Conservation (phyloP, 495 filamentous ascomycete species). For the Cetradonia linearis region DNA sequence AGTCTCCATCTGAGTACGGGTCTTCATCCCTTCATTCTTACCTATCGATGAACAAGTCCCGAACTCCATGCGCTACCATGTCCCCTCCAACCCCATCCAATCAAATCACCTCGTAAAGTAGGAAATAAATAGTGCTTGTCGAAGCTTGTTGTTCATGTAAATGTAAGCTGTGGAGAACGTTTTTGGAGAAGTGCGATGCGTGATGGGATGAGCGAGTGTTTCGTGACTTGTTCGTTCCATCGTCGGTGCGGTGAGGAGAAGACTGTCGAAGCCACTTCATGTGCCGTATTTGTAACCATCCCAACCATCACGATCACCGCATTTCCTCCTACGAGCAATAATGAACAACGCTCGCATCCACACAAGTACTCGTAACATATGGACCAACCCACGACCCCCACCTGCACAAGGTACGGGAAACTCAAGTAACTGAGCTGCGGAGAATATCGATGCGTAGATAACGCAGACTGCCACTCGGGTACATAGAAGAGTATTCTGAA, state of each 20-base stretch:
- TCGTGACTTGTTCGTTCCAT: background rate
- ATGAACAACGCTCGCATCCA: too few species aligned
- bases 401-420: background rate
- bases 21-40: background rate
- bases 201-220: background rate
- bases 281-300: background rate
- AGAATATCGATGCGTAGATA: background rate
- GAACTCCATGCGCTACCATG: too few species aligned
- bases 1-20: background rate
- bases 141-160: background rate
- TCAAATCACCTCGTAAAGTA: background rate
- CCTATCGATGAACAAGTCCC: background rate
- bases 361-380: background rate
- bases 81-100: background rate
- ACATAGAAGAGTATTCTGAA: slow-evolving; percentile 1
- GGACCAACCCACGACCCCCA: background rate
- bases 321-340: background rate
- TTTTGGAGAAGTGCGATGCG: background rate
- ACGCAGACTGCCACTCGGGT: background rate
- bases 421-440: background rate
- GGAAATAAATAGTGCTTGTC: background rate
- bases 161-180: too few species aligned
- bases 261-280: background rate
- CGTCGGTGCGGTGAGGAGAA: background rate
- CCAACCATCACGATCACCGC: background rate